Conservation (phyloP, 805 yeast genomes). For the Saccharomycopsis javanensis region DNA sequence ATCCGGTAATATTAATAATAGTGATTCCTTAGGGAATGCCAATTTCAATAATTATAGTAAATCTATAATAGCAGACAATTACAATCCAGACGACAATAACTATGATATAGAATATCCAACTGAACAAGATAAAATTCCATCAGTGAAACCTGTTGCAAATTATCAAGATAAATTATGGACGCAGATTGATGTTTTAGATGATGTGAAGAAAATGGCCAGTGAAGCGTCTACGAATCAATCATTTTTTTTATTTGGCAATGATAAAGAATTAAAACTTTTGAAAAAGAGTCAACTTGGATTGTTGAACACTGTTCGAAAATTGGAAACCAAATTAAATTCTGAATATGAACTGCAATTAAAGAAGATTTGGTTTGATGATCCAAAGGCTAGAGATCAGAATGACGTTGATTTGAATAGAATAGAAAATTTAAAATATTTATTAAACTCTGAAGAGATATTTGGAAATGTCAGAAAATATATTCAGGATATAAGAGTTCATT, state of each 20-base stretch:
- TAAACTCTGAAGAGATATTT: conserved; percentile 14
- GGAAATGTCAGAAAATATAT: conserved; percentile 9
- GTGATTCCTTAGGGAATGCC: neutral
- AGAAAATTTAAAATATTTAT: conserved; percentile 15
- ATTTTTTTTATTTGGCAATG: conserved; percentile 37
- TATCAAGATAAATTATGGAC: conserved; percentile 77
- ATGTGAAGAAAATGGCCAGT: conserved; percentile 52
- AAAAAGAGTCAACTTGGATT: conserved; percentile 12
- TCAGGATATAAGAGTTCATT: conserved; percentile 12
- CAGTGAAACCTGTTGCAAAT: conserved; percentile 50
- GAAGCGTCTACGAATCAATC: conserved; percentile 35
- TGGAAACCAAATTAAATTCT: conserved; percentile 13
- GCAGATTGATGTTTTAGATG: conserved; percentile 77
- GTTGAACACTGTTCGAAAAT: conserved; percentile 10
- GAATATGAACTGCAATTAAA: conserved; percentile 10
- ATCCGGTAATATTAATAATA: neutral
- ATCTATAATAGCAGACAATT: neutral
- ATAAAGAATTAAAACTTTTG: conserved; percentile 19
- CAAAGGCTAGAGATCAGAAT: neutral
- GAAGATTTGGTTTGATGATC: conserved; percentile 18
- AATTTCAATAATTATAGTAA: neutral
- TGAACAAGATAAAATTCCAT: conserved; percentile 39
- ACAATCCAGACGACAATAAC: neutral
- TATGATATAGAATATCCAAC: conserved; percentile 14
- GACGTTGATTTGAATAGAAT: conserved; percentile 13